phyloP scores from a whole-genome alignment of 2,329 filamentous ascomycete species.

The Escovopsis weberi region DNA sequence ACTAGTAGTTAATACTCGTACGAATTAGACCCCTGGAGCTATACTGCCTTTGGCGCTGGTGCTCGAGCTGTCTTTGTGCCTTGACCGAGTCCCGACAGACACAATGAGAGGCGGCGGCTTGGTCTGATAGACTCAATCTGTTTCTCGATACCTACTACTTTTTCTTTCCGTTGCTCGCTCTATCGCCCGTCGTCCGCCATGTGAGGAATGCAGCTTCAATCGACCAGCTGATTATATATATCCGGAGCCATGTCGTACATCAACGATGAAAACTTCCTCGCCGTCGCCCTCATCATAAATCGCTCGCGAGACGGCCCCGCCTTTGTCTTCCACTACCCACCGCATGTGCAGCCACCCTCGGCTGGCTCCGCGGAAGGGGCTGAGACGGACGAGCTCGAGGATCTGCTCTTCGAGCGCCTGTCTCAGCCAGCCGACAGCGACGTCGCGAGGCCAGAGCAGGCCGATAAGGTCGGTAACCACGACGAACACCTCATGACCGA shows the following conservation, averaged over 20 bases:
- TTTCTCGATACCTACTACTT: no score
- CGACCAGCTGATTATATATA: no score
- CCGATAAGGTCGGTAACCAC: conserved; percentile 34
- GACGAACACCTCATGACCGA: conserved; percentile 42
- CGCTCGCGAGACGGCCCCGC: conserved; percentile 65
- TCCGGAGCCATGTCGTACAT: conserved; percentile 32
- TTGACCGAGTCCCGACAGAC: no score
- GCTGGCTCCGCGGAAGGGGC: conserved; percentile 18
- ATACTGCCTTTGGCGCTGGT: no score
- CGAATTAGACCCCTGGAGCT: no score
- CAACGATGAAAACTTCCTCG: conserved; percentile 44
- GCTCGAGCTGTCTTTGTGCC: no score
- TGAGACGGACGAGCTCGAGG: conserved; percentile 31
- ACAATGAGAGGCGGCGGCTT: no score
- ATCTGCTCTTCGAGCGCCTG: conserved; percentile 33
- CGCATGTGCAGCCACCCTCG: conserved; percentile 29
- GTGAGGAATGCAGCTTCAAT: conserved; percentile 8
- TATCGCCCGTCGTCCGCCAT: conserved; percentile 1
- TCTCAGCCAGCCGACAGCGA: conserved; percentile 21
- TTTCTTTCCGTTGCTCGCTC: background rate
- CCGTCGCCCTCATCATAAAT: conserved; percentile 59
- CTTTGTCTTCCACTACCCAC: conserved; percentile 81
- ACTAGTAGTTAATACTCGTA: no score
- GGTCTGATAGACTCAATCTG: no score
- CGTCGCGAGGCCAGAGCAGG: conserved; percentile 18